These are phyloP conservation scores for Cystobasidium onofrii DNA, from an alignment of 768 basidiomycete genomes.

Conservation along the genomic window DNA sequence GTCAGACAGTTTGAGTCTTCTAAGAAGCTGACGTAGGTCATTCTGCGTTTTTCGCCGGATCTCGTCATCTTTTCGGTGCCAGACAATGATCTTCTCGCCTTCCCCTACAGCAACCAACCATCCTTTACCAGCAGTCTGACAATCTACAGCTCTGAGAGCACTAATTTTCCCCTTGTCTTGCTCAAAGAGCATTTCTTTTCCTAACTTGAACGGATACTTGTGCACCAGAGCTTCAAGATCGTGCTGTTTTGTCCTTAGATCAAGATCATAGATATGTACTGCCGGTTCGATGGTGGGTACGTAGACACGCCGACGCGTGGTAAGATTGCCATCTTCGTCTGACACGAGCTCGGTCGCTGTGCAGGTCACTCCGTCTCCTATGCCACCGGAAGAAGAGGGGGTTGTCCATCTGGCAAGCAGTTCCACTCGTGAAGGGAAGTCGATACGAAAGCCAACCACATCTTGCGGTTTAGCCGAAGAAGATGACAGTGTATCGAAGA, in stretches of 20 bases:
- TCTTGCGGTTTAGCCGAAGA: not conserved
- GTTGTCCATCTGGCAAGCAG: slow-evolving; percentile 23
- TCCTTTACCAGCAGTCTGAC: slow-evolving; percentile 9
- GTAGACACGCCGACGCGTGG: slow-evolving; percentile 1
- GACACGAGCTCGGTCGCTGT: not conserved
- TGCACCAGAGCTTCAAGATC: slow-evolving; percentile 2
- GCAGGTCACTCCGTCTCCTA: slow-evolving; percentile 18
- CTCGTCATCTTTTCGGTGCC: not conserved
- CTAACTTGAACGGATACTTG: slow-evolving; percentile 7
- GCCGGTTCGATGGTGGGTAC: slow-evolving; percentile 16
- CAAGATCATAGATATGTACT: slow-evolving; percentile 2
- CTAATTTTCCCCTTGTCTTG: not conserved
- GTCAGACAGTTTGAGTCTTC: not conserved
- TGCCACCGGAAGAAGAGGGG: not conserved
- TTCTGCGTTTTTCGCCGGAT: not conserved
- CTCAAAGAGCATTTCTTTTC: slow-evolving; percentile 15
- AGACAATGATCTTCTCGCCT: slow-evolving; percentile 7
- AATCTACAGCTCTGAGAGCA: slow-evolving; percentile 1
- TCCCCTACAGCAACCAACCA: slow-evolving; percentile 22
- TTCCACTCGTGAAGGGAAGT: not conserved
- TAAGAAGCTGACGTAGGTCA: not conserved
- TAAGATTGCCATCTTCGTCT: not conserved
- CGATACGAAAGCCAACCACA: not conserved
- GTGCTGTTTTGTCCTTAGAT: slow-evolving; percentile 1
- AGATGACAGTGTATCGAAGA: slow-evolving; percentile 9